phyloP scores from a whole-genome alignment of 2,329 filamentous ascomycete species.

The Beauveria rudraprayagi region DNA sequence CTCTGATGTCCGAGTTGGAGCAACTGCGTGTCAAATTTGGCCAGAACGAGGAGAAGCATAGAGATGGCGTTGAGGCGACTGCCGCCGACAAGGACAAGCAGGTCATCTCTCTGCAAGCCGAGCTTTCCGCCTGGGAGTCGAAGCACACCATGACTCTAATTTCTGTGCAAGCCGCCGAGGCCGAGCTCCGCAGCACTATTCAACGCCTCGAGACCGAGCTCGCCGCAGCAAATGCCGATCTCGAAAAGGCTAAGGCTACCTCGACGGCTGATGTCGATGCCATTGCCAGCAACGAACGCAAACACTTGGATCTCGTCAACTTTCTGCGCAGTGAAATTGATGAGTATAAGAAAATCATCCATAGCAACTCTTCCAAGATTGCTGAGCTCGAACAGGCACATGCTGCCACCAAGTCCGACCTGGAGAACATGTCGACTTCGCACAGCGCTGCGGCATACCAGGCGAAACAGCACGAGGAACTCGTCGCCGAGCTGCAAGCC shows the following conservation, averaged over 20 bases:
- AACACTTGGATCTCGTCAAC: constrained; percentile 52
- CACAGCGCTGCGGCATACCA: constrained; percentile 45
- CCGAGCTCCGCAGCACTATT: constrained; percentile 63
- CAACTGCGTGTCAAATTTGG: constrained; percentile 51
- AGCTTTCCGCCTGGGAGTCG: constrained; percentile 65
- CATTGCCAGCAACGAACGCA: constrained; percentile 36
- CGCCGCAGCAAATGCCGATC: constrained; percentile 44
- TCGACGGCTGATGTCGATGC: constrained; percentile 34
- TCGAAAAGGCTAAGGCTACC: constrained; percentile 34
- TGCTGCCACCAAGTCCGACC: constrained; percentile 53
- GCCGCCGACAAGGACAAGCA: constrained; percentile 25
- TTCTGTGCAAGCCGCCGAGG: constrained; percentile 64
- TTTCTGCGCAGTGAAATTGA: constrained; percentile 67
- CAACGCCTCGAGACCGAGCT: constrained; percentile 60
- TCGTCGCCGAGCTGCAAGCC: constrained; percentile 46
- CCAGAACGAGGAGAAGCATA: constrained; percentile 18
- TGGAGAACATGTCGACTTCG: constrained; percentile 57
- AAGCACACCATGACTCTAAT: constrained; percentile 67
- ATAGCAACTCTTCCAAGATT: constrained; percentile 60
- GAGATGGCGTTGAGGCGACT: constrained; percentile 21
- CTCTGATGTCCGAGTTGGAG: constrained; percentile 65
- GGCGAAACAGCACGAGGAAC: constrained; percentile 35
- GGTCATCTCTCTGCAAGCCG: constrained; percentile 59
- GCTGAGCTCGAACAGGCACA: constrained; percentile 68
- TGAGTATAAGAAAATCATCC: constrained; percentile 69